A percentile compares a stretch with the other conserved stretches of the same genome.
Conservation (phyloP, 2,329 filamentous ascomycete genomes). For the Paraconiothyrium brasiliense region DNA sequence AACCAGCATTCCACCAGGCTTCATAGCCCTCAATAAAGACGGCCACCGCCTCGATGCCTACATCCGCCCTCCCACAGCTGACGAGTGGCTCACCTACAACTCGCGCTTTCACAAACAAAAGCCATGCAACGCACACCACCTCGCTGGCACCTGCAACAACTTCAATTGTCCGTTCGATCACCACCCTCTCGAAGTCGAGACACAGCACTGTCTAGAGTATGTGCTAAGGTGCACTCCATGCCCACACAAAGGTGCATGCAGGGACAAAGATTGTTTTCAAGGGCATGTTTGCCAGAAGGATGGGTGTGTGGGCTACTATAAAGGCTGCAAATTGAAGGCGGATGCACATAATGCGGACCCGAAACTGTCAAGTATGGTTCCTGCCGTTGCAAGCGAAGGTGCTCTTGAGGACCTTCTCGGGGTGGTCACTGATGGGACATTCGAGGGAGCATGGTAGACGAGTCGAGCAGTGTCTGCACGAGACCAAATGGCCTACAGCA, state of each 20-base stretch:
- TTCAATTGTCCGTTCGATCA: conserved; percentile 58
- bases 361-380: conserved; percentile 32
- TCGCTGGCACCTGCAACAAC: conserved; percentile 51
- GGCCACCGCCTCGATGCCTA: conserved; percentile 59
- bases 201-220: conserved; percentile 55
- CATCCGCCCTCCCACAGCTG: conserved; percentile 46
- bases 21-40: conserved; percentile 59
- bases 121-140: conserved; percentile 61
- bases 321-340: conserved; percentile 37
- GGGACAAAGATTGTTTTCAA: conserved; percentile 54
- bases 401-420: not conserved
- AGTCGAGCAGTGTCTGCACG: not conserved
- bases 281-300: conserved; percentile 58
- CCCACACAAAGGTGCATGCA: conserved; percentile 52
- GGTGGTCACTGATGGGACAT: not conserved
- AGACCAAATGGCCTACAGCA: not conserved
- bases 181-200: conserved; percentile 49
- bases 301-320: conserved; percentile 31
- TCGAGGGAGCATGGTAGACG: conserved; percentile 6
- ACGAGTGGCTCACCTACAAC: conserved; percentile 54
- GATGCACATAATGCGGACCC: conserved; percentile 34
- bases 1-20: conserved; percentile 19
- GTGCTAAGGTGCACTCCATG: conserved; percentile 58
- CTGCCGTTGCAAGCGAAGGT: conserved; percentile 15
- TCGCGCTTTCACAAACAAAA: conserved; percentile 48